A percentile compares a stretch with the other conserved stretches of the same genome.
These are phyloP conservation scores for Vigna unguiculata DNA, from an alignment of 306 rosid genomes.

Conservation along the genomic window DNA sequence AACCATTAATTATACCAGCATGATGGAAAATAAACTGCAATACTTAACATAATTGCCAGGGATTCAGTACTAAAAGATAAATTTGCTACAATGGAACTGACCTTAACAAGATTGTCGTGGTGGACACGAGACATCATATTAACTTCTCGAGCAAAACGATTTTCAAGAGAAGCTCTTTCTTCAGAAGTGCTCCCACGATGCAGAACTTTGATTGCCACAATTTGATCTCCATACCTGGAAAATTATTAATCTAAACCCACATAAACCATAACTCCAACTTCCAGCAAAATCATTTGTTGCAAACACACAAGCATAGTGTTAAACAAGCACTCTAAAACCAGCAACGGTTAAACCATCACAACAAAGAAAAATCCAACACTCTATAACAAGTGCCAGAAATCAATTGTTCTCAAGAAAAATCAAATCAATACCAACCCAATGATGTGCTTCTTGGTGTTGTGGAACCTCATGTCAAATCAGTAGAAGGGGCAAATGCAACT, in stretches of 20 bases:
- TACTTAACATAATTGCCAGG: not conserved
- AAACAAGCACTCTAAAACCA: slow-evolving; percentile 11
- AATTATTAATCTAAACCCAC: slow-evolving; percentile 46
- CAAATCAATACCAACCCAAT: slow-evolving; percentile 27
- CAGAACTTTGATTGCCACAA: slow-evolving; percentile 92
- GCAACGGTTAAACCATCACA: slow-evolving; percentile 19
- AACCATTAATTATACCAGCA: slow-evolving; percentile 13
- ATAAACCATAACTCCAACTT: slow-evolving; percentile 46
- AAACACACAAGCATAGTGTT: slow-evolving; percentile 24
- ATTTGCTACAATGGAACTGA: slow-evolving; percentile 43
- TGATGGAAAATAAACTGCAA: not conserved
- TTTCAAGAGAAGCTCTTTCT: slow-evolving; percentile 80
- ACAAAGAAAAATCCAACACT: not conserved
- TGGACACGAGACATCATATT: slow-evolving; percentile 96
- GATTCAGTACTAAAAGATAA: slow-evolving; percentile 8
- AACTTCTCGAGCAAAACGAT: slow-evolving; percentile 94
- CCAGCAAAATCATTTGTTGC: slow-evolving; percentile 40
- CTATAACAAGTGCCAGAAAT: slow-evolving; percentile 7
- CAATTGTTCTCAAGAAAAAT: slow-evolving; percentile 17
- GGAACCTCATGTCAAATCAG: slow-evolving; percentile 26
- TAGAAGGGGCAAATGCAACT: slow-evolving; percentile 9
- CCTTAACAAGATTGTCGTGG: slow-evolving; percentile 95
- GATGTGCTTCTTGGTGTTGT: not conserved
- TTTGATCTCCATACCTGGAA: slow-evolving; percentile 79
- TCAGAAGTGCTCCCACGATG: slow-evolving; percentile 83